A percentile compares a stretch with the other conserved stretches of the same genome.
phyloP scores from a whole-genome alignment of 176 grass and related monocot genomes.

The Carex cristatella region DNA sequence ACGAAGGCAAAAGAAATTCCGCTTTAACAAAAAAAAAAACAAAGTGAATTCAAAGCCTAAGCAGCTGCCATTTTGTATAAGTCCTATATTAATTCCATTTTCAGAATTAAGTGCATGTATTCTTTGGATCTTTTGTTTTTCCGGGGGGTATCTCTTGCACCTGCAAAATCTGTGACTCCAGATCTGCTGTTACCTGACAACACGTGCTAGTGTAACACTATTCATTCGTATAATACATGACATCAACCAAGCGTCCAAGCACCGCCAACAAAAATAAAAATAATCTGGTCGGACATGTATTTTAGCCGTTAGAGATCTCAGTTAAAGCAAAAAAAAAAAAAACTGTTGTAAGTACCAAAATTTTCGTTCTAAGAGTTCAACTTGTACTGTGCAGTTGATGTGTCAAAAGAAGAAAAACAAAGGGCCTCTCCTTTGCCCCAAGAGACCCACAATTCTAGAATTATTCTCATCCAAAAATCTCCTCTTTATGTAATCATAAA shows the following conservation, averaged over 20 bases:
- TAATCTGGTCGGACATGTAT: neutral
- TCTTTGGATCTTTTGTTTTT: neutral
- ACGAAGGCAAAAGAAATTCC: conserved; percentile 12
- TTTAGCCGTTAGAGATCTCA: neutral
- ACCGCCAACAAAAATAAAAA: neutral
- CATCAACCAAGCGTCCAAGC: neutral
- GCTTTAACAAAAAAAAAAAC: neutral
- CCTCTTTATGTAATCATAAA: neutral
- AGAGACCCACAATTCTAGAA: neutral
- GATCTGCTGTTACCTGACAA: neutral
- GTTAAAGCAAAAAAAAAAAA: neutral
- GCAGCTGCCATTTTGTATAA: neutral
- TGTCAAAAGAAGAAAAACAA: neutral
- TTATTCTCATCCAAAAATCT: neutral
- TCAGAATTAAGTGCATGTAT: neutral
- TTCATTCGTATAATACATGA: neutral
- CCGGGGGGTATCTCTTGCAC: neutral
- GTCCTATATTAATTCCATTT: neutral
- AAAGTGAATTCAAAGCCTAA: conserved; percentile 6
- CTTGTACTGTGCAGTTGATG: neutral
- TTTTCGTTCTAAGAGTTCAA: neutral
- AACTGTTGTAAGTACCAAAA: neutral
- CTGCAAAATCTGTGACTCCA: neutral
- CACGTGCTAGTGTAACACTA: neutral
- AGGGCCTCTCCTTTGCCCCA: neutral